These are phyloP conservation scores for Gynandropsis gynandra DNA, from an alignment of 345 rosid genomes.

Conservation along the genomic window DNA sequence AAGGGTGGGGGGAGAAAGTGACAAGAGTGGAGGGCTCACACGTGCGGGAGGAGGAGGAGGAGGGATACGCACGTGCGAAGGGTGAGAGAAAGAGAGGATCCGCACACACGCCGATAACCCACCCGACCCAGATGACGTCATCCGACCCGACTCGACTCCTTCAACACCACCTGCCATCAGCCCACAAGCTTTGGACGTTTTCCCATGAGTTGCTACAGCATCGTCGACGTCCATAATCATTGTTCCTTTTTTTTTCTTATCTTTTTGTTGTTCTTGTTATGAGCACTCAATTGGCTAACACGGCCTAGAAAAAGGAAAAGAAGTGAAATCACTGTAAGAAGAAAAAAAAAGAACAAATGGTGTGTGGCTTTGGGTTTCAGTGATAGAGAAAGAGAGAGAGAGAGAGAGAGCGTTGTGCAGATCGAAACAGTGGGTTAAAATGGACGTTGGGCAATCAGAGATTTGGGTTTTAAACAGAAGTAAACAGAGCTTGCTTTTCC, in stretches of 20 bases:
- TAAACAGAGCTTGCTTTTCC: neutral
- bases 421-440: slow-evolving; percentile 45
- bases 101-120: slow-evolving; percentile 37
- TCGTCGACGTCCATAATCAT: slow-evolving; percentile 26
- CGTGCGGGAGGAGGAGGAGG: slow-evolving; percentile 45
- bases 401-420: slow-evolving; percentile 32
- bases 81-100: slow-evolving; percentile 34
- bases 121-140: slow-evolving; percentile 28
- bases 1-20: neutral
- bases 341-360: slow-evolving; percentile 24
- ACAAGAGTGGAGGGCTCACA: slow-evolving; percentile 40
- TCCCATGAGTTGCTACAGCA: slow-evolving; percentile 24
- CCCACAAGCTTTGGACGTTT: slow-evolving; percentile 51
- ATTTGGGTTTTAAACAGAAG: slow-evolving; percentile 32
- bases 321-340: slow-evolving; percentile 12
- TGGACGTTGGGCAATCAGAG: slow-evolving; percentile 77
- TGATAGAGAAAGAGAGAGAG: slow-evolving; percentile 28
- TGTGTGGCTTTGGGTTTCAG: slow-evolving; percentile 33
- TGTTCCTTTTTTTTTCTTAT: slow-evolving; percentile 28
- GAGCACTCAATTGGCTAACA: slow-evolving; percentile 27
- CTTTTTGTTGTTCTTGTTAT: too few species aligned
- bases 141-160: slow-evolving; percentile 10
- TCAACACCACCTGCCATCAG: slow-evolving; percentile 52
- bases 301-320: slow-evolving; percentile 20
- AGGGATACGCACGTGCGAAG: slow-evolving; percentile 12